Evolutionary conservation across 352 stramenopile genomes (phyloP).

Genomic region (Hyaloperonospora arabidopsidis): DNA sequence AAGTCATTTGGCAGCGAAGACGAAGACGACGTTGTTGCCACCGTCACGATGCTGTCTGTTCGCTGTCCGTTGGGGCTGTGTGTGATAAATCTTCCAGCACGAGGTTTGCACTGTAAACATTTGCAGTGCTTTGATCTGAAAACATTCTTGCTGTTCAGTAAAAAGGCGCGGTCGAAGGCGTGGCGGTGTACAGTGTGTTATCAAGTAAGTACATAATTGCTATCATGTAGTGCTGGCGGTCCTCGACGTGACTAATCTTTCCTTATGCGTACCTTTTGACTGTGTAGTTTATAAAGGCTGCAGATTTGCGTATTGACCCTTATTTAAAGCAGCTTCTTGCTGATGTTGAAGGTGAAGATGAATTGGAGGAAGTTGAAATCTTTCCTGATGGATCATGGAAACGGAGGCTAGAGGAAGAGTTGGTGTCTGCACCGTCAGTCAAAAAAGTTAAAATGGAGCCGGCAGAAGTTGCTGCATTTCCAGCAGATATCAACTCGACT

Average conservation of each 20-base stretch:
- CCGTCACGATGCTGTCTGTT: constrained; percentile 84
- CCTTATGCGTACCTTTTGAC: constrained; percentile 3
- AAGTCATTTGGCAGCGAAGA: constrained; percentile 73
- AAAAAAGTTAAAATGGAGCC: constrained; percentile 62
- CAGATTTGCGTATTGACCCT: constrained; percentile 84
- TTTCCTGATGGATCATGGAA: constrained; percentile 78
- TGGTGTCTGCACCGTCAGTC: constrained; percentile 22
- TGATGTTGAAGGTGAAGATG: constrained; percentile 72
- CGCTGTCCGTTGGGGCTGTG: constrained; percentile 80
- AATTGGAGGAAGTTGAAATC: constrained; percentile 88
- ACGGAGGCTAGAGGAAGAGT: constrained; percentile 47
- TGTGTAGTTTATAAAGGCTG: constrained; percentile 76
- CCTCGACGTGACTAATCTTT: constrained; percentile 4
- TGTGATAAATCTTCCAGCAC: constrained; percentile 84
- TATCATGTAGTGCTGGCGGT: not conserved
- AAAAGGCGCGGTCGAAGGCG: constrained; percentile 74
- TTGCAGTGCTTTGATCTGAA: constrained; percentile 94
- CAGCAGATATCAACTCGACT: constrained; percentile 11
- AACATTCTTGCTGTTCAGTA: constrained; percentile 89
- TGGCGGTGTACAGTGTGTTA: constrained; percentile 90
- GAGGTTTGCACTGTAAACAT: constrained; percentile 88
- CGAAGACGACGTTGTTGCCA: constrained; percentile 79
- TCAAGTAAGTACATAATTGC: constrained; percentile 44
- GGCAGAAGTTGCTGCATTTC: constrained; percentile 5
- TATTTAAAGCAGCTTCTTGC: constrained; percentile 86